Evolutionary conservation across 805 yeast species (phyloP).

Genomic region (Saturnispora mendoncae): DNA sequence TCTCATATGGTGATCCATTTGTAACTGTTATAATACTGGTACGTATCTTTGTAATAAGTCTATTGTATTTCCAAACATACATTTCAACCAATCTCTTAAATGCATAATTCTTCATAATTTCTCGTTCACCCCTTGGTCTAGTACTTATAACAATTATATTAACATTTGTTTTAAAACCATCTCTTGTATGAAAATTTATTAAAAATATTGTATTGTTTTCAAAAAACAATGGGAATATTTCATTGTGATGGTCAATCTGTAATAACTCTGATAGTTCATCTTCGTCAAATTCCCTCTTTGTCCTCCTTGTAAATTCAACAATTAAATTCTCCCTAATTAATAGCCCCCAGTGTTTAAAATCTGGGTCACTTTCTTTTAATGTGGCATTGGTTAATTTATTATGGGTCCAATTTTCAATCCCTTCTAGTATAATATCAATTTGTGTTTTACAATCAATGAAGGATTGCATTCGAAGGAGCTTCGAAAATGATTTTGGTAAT

Average conservation of each 20-base stretch:
- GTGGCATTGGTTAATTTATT: slow-evolving; percentile 12
- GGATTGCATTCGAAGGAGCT: slow-evolving; percentile 11
- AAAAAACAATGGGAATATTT: slow-evolving; percentile 26
- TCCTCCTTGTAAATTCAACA: slow-evolving; percentile 22
- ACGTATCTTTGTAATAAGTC: slow-evolving; percentile 21
- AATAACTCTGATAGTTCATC: slow-evolving; percentile 22
- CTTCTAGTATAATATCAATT: slow-evolving; percentile 25
- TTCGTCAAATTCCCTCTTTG: slow-evolving; percentile 26
- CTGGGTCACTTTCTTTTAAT: slow-evolving; percentile 8
- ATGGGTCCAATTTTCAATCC: slow-evolving; percentile 24
- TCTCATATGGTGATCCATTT: slow-evolving; percentile 19
- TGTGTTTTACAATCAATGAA: slow-evolving; percentile 21
- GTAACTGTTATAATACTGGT: slow-evolving; percentile 17
- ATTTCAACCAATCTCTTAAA: slow-evolving; percentile 25
- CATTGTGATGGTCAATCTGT: slow-evolving; percentile 22
- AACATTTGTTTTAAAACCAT: slow-evolving; percentile 14
- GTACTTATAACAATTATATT: slow-evolving; percentile 23
- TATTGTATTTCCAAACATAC: slow-evolving; percentile 25
- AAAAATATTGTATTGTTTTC: slow-evolving; percentile 25
- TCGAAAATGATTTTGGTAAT: slow-evolving; percentile 10
- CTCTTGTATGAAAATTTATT: slow-evolving; percentile 21
- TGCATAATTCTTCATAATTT: slow-evolving; percentile 22
- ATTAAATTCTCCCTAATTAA: slow-evolving; percentile 23
- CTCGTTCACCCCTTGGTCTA: slow-evolving; percentile 21
- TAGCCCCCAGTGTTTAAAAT: slow-evolving; percentile 17